Evolutionary conservation across 1,139 yeast species (phyloP), one percentile per base, ranked within the genome.

Genomic region (Pichia sorboxylosa): DNA sequence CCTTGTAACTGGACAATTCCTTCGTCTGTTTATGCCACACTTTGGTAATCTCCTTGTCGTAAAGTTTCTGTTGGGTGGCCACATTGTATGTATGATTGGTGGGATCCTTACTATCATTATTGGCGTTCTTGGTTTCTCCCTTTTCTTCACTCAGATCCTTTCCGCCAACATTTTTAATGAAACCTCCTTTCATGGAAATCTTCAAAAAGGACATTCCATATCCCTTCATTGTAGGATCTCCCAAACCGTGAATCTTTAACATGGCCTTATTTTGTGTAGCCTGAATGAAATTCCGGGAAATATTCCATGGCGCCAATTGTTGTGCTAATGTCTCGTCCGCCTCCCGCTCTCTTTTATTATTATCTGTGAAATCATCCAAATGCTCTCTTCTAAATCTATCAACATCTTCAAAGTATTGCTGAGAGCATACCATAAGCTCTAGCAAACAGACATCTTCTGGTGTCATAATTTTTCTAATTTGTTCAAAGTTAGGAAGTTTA

Each of bases 221-320:
- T 1, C 94, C 93, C 41, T 82, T 73, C 22, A 94, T 95, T 1
- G 94, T 77, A 3, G 95, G 94, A 54, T 90, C 98, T 32, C 97
- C 98, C 39, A 80, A 92, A n/a, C 96, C 96, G 50, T 84, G 85
- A 26, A 92, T 69, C 50, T 87, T 96, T 29, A 92, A 65, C 97
- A 90, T 90, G 1, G 96, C 92, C 48, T 93, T 87, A 35, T 96
- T 92, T 51, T 87, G 97, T 22, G 94, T 87, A 6, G 98, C 93
- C 51, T 77, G 81, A 38, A 87, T 74, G 49, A 92, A 92, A 54
- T 90, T 92, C 40, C 87, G 67, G 0, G 96, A 77, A 14, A 81
- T 66, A 52, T 82, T 85, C 99, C 99, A 92, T 0, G 96, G 92
- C 0, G 96, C 79, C 32, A 84, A 59, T 49, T 84, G 94, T 46